phyloP scores from a whole-genome alignment of 2,329 filamentous ascomycete genomes.

The Triangularia setosa region DNA sequence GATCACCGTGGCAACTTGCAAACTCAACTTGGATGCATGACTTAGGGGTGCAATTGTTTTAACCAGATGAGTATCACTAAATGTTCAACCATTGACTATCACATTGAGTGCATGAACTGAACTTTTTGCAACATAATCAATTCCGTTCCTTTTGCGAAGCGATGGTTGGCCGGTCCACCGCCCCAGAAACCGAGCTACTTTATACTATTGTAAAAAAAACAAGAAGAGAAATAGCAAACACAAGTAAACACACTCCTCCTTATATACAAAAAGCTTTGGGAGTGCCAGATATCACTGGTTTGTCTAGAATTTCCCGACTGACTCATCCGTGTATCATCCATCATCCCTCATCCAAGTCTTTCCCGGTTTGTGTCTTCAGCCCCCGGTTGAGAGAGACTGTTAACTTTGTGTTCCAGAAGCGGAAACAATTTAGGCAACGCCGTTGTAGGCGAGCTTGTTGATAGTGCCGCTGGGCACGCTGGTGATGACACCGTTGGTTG shows the following conservation, averaged over 20 bases:
- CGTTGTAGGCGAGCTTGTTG: slow-evolving; percentile 57
- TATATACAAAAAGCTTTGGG: not conserved
- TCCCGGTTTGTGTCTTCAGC: not conserved
- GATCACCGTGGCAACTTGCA: not conserved
- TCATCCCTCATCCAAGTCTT: not conserved
- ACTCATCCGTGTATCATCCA: not conserved
- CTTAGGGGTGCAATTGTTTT: too few relatives aligned
- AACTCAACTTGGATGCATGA: too few relatives aligned
- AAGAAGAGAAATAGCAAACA: not conserved
- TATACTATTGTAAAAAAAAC: not conserved
- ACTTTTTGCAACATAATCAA: not conserved
- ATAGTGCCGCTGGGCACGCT: slow-evolving; percentile 40
- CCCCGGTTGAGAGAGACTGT: not conserved
- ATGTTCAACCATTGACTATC: too few relatives aligned
- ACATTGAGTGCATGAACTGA: not conserved
- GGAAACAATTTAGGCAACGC: slow-evolving; percentile 22
- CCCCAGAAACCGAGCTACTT: not conserved
- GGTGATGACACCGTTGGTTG: slow-evolving; percentile 39
- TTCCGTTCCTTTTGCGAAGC: not conserved
- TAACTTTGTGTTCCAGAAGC: not conserved
- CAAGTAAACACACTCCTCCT: not conserved
- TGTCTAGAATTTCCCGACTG: not conserved
- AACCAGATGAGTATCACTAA: too few relatives aligned
- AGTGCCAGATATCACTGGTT: not conserved
- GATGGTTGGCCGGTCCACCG: not conserved